Percentiles rank a stretch among this genome's conserved stretches.
These are phyloP conservation scores for Telfairia occidentalis DNA, from an alignment of 331 rosid genomes.

Conservation along the genomic window DNA sequence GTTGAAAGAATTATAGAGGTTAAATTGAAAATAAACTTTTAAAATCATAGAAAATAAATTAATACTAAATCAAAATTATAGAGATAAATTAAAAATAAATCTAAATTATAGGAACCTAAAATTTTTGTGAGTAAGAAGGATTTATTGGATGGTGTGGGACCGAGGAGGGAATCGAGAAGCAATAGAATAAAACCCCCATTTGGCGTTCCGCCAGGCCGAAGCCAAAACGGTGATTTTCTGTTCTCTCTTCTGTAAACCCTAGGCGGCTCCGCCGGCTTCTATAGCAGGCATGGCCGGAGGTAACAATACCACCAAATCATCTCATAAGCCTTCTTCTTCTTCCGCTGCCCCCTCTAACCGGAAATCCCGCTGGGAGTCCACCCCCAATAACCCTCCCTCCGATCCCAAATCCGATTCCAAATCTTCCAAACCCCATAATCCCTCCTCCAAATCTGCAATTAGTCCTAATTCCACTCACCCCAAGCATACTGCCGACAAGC, in stretches of 20 bases:
- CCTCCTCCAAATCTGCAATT: constrained; percentile 33
- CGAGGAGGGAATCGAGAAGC: background rate
- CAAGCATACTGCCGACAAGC: constrained; percentile 27
- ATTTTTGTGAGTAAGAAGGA: too few relatives aligned
- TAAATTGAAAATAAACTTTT: too few relatives aligned
- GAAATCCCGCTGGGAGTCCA: constrained; percentile 82
- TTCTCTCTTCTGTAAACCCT: background rate
- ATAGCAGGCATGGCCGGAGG: constrained; percentile 56
- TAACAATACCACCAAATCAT: constrained; percentile 26
- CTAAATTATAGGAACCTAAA: too few relatives aligned
- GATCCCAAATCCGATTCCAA: constrained; percentile 31
- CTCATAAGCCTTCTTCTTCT: constrained; percentile 31
- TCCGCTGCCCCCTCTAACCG: constrained; percentile 45
- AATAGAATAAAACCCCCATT: background rate
- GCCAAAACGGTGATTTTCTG: background rate
- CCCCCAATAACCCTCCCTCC: constrained; percentile 25
- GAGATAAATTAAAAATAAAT: too few relatives aligned
- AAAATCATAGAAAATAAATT: too few relatives aligned
- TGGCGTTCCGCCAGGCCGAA: background rate
- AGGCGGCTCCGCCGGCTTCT: background rate
- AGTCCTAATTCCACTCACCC: constrained; percentile 31
- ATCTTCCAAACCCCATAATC: constrained; percentile 23
- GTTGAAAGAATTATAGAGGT: too few relatives aligned
- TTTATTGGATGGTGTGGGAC: background rate
- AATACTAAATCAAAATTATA: too few relatives aligned